Evolutionary conservation across 176 grass and related monocot genomes (phyloP), one percentile per base, ranked within the genome.

Genomic region (Leersia perrieri): DNA sequence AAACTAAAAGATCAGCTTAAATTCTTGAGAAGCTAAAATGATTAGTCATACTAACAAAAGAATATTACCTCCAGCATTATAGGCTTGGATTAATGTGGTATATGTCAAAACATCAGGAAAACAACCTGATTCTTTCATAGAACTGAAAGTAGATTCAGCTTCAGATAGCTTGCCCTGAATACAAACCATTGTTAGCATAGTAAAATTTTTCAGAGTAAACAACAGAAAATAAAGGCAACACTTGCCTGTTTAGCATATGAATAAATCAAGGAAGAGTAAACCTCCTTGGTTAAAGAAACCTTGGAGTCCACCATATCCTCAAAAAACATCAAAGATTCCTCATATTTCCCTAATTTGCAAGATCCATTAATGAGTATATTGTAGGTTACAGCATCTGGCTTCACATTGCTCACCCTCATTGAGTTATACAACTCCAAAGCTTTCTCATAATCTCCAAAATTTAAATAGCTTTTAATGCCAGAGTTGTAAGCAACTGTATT

Each of bases 81-180:
- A 94, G 72, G 90, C 85, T 87, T 94, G 86, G 75, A 98, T 84
- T 88, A 98, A 89, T 70, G 92, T 67, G 60, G 92, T 98, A 78
- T 94, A 98, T 85, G 92, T 98, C 85, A 98, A 83, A 86, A 98
- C 90, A 98, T 98, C 95, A 87, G 85, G 95, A 36, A 64, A 79
- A 31, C 92, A 98, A 15, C 80, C 88, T 27, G 83, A 84, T 40
- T 85, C 61, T 87, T 91, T 92, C 90, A 98, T 94, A 83, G 79
- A 83, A 87, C 22, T 73, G 67, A 98, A 98, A 84, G 78, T 91
- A 60, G 77, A 92, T 86, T 94, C 88, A 72, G 92, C 90, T 86
- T 94, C 88, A 75, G 40, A 69, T 83, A 94, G 73, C 77, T 94
- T 89, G 9, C 88, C 95, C 95, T 94, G 83, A 76, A 87, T 84